Evolutionary conservation across 306 rosid genomes (phyloP).

Genomic region (Datisca glomerata): DNA sequence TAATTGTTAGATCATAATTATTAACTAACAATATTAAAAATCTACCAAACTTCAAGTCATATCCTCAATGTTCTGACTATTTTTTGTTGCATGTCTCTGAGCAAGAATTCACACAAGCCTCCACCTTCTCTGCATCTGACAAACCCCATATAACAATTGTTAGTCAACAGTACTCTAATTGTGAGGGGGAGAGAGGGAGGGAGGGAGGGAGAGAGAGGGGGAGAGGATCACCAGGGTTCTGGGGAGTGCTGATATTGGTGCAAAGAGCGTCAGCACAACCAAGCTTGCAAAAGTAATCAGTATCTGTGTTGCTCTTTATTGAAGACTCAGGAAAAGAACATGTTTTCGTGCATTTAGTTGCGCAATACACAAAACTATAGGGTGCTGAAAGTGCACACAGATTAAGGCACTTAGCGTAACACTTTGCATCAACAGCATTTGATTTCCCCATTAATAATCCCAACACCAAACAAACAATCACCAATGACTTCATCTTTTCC

Average conservation of each 20-base stretch:
- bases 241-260: constrained; percentile 18
- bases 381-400: too few relatives aligned
- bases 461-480: not conserved
- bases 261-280: constrained; percentile 24
- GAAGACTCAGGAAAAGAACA: not conserved
- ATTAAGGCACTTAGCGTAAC: constrained; percentile 8
- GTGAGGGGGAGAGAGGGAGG: too few relatives aligned
- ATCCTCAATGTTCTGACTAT: too few relatives aligned
- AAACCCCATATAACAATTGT: too few relatives aligned
- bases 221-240: constrained; percentile 15
- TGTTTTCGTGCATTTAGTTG: not conserved
- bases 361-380: not conserved
- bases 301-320: not conserved
- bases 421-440: not conserved
- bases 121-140: constrained; percentile 5
- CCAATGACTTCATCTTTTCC: not conserved
- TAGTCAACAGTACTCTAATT: too few relatives aligned
- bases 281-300: constrained; percentile 20
- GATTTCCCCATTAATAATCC: constrained; percentile 1
- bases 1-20: too few relatives aligned
- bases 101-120: constrained; percentile 3
- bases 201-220: not conserved
- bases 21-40: too few relatives aligned
- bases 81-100: not conserved
- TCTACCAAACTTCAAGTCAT: too few relatives aligned